phyloP scores from a whole-genome alignment of 345 rosid genomes.

The Gynandropsis gynandra region DNA sequence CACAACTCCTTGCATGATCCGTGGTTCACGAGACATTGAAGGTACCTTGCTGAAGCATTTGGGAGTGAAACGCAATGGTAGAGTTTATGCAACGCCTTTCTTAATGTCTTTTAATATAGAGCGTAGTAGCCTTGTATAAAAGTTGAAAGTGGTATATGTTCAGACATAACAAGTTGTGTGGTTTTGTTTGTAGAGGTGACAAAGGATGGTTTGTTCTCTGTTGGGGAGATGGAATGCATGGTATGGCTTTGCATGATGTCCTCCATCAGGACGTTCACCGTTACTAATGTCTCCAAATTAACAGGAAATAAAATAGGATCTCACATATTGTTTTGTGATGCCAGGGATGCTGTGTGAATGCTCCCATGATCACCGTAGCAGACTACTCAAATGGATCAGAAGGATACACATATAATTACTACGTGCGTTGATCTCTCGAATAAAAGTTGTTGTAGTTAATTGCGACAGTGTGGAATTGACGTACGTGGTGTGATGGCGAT shows the following conservation, averaged over 20 bases:
- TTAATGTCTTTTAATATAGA: neutral
- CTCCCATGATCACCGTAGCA: constrained; percentile 97
- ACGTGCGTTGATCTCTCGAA: constrained; percentile 39
- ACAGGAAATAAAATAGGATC: neutral
- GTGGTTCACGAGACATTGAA: constrained; percentile 90
- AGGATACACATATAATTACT: constrained; percentile 92
- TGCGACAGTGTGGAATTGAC: neutral
- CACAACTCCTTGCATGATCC: constrained; percentile 98
- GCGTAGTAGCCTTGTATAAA: neutral
- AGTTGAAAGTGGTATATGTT: neutral
- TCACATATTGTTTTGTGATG: constrained; percentile 22
- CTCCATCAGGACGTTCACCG: neutral
- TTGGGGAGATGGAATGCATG: constrained; percentile 99
- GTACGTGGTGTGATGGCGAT: constrained; percentile 21
- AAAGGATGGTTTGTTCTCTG: constrained; percentile 95
- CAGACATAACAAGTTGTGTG: constrained; percentile 15
- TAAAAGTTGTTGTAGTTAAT: constrained; percentile 3
- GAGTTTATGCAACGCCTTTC: constrained; percentile 15
- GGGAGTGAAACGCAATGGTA: constrained; percentile 95
- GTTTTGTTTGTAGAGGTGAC: constrained; percentile 64
- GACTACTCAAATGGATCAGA: constrained; percentile 93
- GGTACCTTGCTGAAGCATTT: constrained; percentile 77
- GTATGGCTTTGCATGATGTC: constrained; percentile 33
- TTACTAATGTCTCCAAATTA: neutral
- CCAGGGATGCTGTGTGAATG: constrained; percentile 98